A percentile compares a stretch with the other conserved stretches of the same genome.
phyloP scores from a whole-genome alignment of 768 basidiomycete genomes.

The Mycena alexandri region DNA sequence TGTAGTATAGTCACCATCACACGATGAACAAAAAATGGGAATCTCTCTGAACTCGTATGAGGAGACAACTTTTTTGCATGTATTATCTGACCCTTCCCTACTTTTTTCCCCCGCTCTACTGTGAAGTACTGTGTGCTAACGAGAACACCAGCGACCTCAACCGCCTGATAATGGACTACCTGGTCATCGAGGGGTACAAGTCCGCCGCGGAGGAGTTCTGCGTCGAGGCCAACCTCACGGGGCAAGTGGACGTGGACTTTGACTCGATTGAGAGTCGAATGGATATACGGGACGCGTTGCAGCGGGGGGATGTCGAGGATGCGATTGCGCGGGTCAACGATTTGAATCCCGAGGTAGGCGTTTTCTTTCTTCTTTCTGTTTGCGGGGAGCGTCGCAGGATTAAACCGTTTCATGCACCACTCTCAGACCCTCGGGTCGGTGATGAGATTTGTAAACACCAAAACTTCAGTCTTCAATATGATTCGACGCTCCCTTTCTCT shows the following conservation, averaged over 20 bases:
- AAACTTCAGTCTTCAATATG: conserved; percentile 99
- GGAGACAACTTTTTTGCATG: conserved; percentile 83
- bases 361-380: conserved; percentile 22
- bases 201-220: conserved; percentile 96
- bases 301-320: conserved; percentile 94
- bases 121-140: conserved; percentile 40
- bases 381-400: conserved; percentile 68
- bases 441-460: conserved; percentile 82
- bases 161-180: conserved; percentile 95
- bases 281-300: conserved; percentile 93
- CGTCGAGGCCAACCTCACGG: conserved; percentile 80
- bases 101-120: conserved; percentile 41
- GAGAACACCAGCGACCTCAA: conserved; percentile 83
- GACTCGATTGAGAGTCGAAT: conserved; percentile 94
- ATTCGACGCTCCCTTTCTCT: conserved; percentile 53
- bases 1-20: conserved; percentile 37
- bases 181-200: conserved; percentile 97
- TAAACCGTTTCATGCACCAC: conserved; percentile 99
- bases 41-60: conserved; percentile 95
- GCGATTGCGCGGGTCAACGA: conserved; percentile 97
- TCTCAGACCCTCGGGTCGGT: conserved; percentile 87
- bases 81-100: conserved; percentile 83
- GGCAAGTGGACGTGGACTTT: conserved; percentile 79
- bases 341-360: conserved; percentile 93
- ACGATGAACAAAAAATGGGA: conserved; percentile 92